A percentile compares a stretch with the other conserved stretches of the same genome.
These are phyloP conservation scores for Russula compacta DNA, from an alignment of 768 basidiomycete genomes.

Conservation along the genomic window DNA sequence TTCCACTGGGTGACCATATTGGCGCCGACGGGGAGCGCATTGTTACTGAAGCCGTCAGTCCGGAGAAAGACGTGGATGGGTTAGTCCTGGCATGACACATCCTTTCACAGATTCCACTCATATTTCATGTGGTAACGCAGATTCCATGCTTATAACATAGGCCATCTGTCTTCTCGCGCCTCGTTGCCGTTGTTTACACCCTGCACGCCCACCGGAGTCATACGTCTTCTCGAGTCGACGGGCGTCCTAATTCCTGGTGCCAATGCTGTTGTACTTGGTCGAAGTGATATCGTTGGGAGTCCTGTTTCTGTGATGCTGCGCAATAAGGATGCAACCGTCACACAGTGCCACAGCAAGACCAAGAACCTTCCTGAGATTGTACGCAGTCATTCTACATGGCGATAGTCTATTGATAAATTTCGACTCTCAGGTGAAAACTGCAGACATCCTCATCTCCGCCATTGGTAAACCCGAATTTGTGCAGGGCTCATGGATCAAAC, in stretches of 20 bases:
- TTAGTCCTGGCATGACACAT: constrained; percentile 28
- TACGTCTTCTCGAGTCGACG: constrained; percentile 85
- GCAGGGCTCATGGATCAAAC: constrained; percentile 91
- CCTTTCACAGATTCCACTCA: neutral
- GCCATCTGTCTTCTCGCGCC: constrained; percentile 85
- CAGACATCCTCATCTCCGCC: constrained; percentile 94
- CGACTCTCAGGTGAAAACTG: constrained; percentile 54
- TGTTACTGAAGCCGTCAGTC: constrained; percentile 91
- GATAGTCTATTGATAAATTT: neutral
- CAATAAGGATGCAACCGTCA: constrained; percentile 89
- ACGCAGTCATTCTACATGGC: constrained; percentile 23
- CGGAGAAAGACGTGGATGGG: constrained; percentile 97
- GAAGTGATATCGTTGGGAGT: constrained; percentile 96
- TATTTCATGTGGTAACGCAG: constrained; percentile 31
- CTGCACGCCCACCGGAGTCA: constrained; percentile 91
- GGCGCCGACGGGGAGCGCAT: constrained; percentile 72
- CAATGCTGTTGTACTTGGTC: constrained; percentile 86
- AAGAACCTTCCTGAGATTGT: constrained; percentile 74
- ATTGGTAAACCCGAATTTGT: constrained; percentile 89
- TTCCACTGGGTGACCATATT: constrained; percentile 83
- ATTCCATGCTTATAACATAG: constrained; percentile 98
- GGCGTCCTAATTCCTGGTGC: constrained; percentile 67
- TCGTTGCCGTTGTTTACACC: constrained; percentile 85
- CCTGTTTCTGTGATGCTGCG: constrained; percentile 89
- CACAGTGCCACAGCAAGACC: constrained; percentile 92